Conservation (phyloP, 306 rosid genomes). For the Myrica gale region DNA sequence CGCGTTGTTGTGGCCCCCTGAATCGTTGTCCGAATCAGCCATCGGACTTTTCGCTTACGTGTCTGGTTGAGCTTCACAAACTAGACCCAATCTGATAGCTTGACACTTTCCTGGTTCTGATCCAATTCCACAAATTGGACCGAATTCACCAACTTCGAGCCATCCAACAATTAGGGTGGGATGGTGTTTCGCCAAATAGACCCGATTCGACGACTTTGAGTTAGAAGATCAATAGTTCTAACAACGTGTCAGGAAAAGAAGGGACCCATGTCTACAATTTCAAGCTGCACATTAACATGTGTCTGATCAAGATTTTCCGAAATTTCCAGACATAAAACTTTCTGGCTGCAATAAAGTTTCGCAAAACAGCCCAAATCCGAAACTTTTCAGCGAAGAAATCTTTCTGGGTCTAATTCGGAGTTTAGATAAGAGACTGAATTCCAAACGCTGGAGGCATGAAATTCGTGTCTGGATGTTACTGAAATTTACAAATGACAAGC, state of each 20-base stretch:
- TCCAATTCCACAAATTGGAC: neutral
- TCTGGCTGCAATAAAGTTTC: neutral
- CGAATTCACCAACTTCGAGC: neutral
- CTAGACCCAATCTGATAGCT: neutral
- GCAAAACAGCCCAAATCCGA: slow-evolving; percentile 3
- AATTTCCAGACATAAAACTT: neutral
- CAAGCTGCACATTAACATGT: neutral
- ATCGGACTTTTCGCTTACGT: slow-evolving; percentile 15
- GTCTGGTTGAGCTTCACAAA: neutral
- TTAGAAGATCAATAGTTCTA: neutral
- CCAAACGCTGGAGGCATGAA: neutral
- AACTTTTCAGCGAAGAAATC: slow-evolving; percentile 1
- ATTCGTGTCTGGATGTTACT: neutral
- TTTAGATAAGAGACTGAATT: neutral
- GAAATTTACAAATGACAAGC: neutral
- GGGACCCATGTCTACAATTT: neutral
- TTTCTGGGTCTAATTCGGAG: neutral
- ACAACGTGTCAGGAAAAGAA: neutral
- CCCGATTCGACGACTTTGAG: neutral
- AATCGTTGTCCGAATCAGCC: slow-evolving; percentile 79
- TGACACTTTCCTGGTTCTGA: slow-evolving; percentile 9
- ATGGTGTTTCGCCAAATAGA: neutral
- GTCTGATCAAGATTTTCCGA: neutral
- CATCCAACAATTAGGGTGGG: neutral
- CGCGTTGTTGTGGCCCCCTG: slow-evolving; percentile 49